Base-by-base conservation (phyloP, 805 yeast genomes). In the Monosporozyma servazzii region DNA sequence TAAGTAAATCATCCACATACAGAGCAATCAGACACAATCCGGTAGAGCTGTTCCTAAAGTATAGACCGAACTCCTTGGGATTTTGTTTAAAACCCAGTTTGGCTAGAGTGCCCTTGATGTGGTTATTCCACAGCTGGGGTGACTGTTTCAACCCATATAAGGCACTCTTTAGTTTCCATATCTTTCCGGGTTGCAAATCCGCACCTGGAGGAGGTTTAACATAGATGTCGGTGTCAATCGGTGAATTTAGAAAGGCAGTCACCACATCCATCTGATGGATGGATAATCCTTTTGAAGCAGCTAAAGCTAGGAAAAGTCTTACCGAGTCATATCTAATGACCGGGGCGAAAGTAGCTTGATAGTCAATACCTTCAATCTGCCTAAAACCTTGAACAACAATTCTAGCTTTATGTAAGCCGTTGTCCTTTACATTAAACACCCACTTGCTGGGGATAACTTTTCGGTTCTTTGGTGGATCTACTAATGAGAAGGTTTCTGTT, bases 61-160 rank as follows among this genome's bases (percentile, higher is more conserved):
- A n/a, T n/a, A n/a, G n/a, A n/a, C n/a, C n/a, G n/a, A n/a, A n/a
- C n/a, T n/a, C n/a, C n/a, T n/a, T n/a, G n/a, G n/a, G n/a, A n/a
- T n/a, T n/a, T n/a, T n/a, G n/a, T n/a, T n/a, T n/a, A n/a, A n/a
- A n/a, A n/a, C n/a, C n/a, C n/a, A n/a, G n/a, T n/a, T n/a, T n/a
- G n/a, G n/a, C n/a, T n/a, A n/a, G n/a, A n/a, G n/a, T n/a, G n/a
- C n/a, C n/a, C n/a, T n/a, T n/a, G n/a, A n/a, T n/a, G n/a, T n/a
- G n/a, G n/a, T 66, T 55, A 60, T 62, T 51, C 68, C 61, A 33
- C 64, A 66, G 29, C 62, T 66, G 29, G 3, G 55, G 58, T 6
- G 54, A 47, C 27, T 56, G 58, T 45, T 54, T 54, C 17, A 54
- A 41, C 27, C 57, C 57, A 49, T 56, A 56, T 51, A 56, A 48